Conservation (phyloP, 2,329 filamentous ascomycete species). For the Emergomyces pasteurianus region DNA sequence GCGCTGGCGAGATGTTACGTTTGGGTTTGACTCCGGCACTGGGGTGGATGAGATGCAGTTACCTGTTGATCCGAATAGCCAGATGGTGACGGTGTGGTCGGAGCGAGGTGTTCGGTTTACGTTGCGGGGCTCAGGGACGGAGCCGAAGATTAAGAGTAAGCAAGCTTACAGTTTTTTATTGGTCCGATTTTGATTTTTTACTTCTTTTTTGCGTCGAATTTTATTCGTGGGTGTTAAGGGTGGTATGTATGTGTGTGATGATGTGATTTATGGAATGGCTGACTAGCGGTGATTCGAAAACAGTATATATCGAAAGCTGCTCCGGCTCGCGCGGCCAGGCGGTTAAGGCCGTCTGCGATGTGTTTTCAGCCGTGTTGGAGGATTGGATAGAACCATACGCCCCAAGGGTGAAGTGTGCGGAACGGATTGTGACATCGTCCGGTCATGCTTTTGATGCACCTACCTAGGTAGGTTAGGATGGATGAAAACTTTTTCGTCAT, state of each 20-base stretch:
- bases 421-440: constrained; percentile 27
- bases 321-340: constrained; percentile 24
- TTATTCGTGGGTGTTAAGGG: too few species aligned
- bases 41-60: constrained; percentile 42
- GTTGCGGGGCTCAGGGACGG: constrained; percentile 49
- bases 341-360: constrained; percentile 25
- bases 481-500: neutral
- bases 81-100: constrained; percentile 53
- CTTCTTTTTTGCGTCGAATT: neutral
- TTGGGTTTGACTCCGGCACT: constrained; percentile 47
- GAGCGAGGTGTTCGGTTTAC: constrained; percentile 46
- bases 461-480: neutral
- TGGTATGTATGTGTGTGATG: too few species aligned
- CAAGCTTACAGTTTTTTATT: constrained; percentile 1
- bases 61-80: constrained; percentile 44
- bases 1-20: constrained; percentile 51
- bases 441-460: constrained; percentile 22
- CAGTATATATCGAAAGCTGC: constrained; percentile 34
- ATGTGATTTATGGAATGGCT: neutral
- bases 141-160: constrained; percentile 53
- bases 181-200: neutral
- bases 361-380: constrained; percentile 24
- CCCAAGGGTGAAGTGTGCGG: constrained; percentile 26
- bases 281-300: neutral
- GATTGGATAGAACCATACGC: constrained; percentile 30